Percentiles rank a stretch among this genome's conserved stretches.
Conservation (phyloP, 352 stramenopile species). For the Phytophthora rubi region DNA sequence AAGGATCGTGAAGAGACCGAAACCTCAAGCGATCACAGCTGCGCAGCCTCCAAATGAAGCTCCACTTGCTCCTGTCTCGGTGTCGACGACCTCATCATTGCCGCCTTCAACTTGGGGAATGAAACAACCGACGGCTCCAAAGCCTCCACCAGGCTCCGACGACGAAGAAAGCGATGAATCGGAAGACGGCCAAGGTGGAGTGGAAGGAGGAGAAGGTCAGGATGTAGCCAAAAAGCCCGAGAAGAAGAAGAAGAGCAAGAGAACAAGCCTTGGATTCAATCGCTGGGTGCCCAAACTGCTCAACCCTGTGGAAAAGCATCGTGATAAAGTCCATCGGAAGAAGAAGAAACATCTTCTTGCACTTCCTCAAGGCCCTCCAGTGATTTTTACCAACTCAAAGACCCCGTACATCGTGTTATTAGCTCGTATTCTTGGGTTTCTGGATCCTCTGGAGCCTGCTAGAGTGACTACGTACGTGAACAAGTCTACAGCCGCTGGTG, state of each 20-base stretch:
- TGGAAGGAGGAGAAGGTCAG: neutral
- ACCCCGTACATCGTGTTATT: slow-evolving; percentile 30
- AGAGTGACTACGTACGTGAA: slow-evolving; percentile 45
- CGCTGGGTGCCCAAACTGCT: slow-evolving; percentile 58
- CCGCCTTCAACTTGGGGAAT: neutral
- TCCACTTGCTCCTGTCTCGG: neutral
- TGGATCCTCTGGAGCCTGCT: slow-evolving; percentile 39
- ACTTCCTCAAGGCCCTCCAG: slow-evolving; percentile 15
- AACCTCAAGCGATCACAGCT: slow-evolving; percentile 16
- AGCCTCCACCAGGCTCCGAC: slow-evolving; percentile 22
- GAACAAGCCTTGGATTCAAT: slow-evolving; percentile 22
- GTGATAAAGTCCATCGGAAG: slow-evolving; percentile 44
- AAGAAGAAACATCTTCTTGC: slow-evolving; percentile 29
- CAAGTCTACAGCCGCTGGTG: slow-evolving; percentile 30
- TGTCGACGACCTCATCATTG: neutral
- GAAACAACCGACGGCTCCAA: slow-evolving; percentile 20
- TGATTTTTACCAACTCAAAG: slow-evolving; percentile 34
- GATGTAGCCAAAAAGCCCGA: slow-evolving; percentile 1
- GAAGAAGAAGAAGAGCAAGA: slow-evolving; percentile 29
- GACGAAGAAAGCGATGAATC: slow-evolving; percentile 28
- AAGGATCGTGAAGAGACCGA: slow-evolving; percentile 17
- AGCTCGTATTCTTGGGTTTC: slow-evolving; percentile 47
- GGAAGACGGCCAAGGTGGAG: slow-evolving; percentile 12
- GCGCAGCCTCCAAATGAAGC: slow-evolving; percentile 2
- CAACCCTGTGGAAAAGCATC: slow-evolving; percentile 39